These are phyloP conservation scores for Stromatinia cepivora DNA, from an alignment of 2,329 filamentous ascomycete genomes.

Conservation along the genomic window DNA sequence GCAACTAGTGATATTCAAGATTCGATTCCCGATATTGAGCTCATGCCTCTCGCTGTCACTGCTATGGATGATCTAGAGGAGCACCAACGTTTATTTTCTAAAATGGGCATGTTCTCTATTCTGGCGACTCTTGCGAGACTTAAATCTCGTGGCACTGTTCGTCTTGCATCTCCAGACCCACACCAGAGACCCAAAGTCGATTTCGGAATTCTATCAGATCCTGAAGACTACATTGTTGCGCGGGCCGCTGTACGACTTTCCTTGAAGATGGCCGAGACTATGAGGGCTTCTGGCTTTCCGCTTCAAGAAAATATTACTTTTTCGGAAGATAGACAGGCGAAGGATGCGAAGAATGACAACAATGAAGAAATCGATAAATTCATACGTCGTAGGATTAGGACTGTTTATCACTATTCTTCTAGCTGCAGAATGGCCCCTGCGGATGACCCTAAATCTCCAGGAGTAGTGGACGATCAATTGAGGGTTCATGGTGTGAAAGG, in stretches of 20 bases:
- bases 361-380: not conserved
- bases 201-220: slow-evolving; percentile 21
- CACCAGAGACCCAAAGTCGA: slow-evolving; percentile 23
- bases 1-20: not conserved
- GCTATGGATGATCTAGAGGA: slow-evolving; percentile 22
- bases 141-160: slow-evolving; percentile 21
- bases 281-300: slow-evolving; percentile 18
- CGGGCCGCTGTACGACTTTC: slow-evolving; percentile 23
- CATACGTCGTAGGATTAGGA: not conserved
- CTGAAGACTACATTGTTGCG: slow-evolving; percentile 16
- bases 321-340: not conserved
- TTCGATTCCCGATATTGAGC: slow-evolving; percentile 22
- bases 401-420: not conserved
- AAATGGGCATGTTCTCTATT: slow-evolving; percentile 24
- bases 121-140: slow-evolving; percentile 21
- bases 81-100: slow-evolving; percentile 16
- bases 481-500: slow-evolving; percentile 34
- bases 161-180: slow-evolving; percentile 21
- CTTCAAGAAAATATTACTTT: not conserved
- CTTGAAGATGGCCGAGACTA: slow-evolving; percentile 17
- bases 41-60: slow-evolving; percentile 22
- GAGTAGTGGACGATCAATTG: slow-evolving; percentile 35
- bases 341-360: not conserved
- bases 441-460: not conserved
- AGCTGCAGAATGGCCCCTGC: not conserved